Evolutionary conservation across 2,329 filamentous ascomycete species (phyloP).

Genomic region (Furcasterigmium furcatum): DNA sequence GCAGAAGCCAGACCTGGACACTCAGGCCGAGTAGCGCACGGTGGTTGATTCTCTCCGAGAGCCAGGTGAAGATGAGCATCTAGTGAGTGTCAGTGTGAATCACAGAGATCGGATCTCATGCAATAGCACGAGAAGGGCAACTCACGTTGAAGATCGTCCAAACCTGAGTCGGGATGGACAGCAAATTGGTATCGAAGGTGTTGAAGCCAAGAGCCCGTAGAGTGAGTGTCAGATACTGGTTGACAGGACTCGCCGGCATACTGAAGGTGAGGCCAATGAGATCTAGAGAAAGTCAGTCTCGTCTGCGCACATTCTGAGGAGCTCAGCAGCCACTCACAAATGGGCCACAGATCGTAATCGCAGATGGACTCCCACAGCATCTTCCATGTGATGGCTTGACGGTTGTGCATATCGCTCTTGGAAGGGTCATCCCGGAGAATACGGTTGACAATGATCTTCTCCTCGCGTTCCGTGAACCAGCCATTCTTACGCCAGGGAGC

Average conservation of each 20-base stretch:
- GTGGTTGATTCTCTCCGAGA: constrained; percentile 35
- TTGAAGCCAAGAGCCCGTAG: constrained; percentile 46
- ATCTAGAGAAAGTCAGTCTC: too few species aligned
- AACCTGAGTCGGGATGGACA: constrained; percentile 48
- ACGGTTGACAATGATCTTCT: constrained; percentile 56
- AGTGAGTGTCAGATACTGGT: constrained; percentile 49
- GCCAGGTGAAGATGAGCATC: constrained; percentile 25
- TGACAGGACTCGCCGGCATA: constrained; percentile 42
- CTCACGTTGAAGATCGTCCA: constrained; percentile 2
- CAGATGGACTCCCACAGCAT: constrained; percentile 45
- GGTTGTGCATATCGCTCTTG: constrained; percentile 56
- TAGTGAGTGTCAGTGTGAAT: background rate
- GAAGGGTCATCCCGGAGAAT: constrained; percentile 52
- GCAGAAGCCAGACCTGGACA: constrained; percentile 49
- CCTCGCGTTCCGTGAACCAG: constrained; percentile 55
- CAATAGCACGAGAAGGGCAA: too few species aligned
- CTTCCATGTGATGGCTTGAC: constrained; percentile 44
- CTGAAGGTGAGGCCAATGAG: constrained; percentile 42
- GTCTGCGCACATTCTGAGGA: too few species aligned
- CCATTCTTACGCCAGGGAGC: constrained; percentile 29
- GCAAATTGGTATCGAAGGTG: constrained; percentile 46
- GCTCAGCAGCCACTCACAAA: constrained; percentile 27
- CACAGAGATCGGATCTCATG: constrained; percentile 20
- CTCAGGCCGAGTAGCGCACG: constrained; percentile 36
- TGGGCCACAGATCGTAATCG: constrained; percentile 57